These are phyloP conservation scores for Rhizophlyctis rosea DNA, from an alignment of 192 early-diverging fungal genomes.

Conservation along the genomic window DNA sequence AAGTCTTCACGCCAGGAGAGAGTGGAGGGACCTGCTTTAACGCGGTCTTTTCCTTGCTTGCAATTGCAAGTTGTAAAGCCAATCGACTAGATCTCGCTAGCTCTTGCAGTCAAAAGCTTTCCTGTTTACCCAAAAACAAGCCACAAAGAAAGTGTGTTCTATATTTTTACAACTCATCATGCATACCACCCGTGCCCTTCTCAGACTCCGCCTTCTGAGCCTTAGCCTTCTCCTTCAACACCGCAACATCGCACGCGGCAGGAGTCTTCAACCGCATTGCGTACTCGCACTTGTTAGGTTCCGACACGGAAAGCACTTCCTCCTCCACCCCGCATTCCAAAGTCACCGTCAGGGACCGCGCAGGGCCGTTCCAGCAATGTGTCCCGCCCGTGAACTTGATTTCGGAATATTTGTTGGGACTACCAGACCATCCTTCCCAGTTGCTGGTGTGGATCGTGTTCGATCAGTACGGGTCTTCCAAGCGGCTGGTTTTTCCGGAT, in stretches of 20 bases:
- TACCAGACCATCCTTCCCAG: conserved; percentile 2
- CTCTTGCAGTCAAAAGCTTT: no score
- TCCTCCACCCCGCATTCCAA: conserved; percentile 77
- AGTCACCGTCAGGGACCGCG: conserved; percentile 65
- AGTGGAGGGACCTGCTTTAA: no score
- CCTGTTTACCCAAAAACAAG: no score
- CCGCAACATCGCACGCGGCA: conserved; percentile 63
- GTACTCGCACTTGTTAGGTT: conserved; percentile 96
- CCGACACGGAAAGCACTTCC: conserved; percentile 66
- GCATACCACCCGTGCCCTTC: background rate
- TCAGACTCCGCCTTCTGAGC: background rate
- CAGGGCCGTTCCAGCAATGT: conserved; percentile 95
- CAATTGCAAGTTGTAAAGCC: no score
- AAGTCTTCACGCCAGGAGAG: no score
- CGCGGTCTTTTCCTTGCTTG: no score
- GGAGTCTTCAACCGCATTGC: conserved; percentile 70
- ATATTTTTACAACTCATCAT: conserved; percentile 30
- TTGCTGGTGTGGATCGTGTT: background rate
- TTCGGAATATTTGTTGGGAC: conserved; percentile 40
- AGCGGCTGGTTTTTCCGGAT: conserved; percentile 42
- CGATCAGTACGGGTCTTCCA: conserved; percentile 46
- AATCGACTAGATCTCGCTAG: no score
- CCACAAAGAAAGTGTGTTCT: background rate
- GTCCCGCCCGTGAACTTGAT: conserved; percentile 73
- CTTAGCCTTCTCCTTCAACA: background rate